Evolutionary conservation across 2,329 filamentous ascomycete genomes (phyloP).

Genomic region (Talaromyces verruculosus): DNA sequence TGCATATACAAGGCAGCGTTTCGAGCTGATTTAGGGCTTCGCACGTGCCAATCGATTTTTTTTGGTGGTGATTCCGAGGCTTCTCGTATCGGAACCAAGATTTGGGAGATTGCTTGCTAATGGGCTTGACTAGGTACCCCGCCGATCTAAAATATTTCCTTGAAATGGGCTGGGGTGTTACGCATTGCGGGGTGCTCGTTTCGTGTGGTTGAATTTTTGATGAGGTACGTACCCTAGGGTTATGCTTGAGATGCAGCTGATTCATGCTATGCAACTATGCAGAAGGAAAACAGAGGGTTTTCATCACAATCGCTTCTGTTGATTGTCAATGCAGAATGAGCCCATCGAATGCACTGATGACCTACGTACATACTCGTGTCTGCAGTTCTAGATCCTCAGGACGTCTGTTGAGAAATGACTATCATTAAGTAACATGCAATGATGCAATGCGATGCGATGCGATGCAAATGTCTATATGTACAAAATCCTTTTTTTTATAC

Average conservation of each 20-base stretch:
- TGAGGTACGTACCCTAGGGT: background rate
- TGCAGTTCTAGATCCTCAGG: too few species aligned
- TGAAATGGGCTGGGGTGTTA: background rate
- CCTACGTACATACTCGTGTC: too few species aligned
- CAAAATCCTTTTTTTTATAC: background rate
- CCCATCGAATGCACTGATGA: too few species aligned
- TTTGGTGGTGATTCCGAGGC: background rate
- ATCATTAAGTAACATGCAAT: background rate
- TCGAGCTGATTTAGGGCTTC: background rate
- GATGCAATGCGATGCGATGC: background rate
- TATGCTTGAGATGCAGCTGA: background rate
- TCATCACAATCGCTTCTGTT: too few species aligned
- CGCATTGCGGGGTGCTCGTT: background rate
- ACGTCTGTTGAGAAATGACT: background rate
- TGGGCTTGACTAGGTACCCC: background rate
- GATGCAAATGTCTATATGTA: conserved; percentile 3
- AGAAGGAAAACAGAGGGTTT: too few species aligned
- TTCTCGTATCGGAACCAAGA: background rate
- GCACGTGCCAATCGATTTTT: background rate
- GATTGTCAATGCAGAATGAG: too few species aligned
- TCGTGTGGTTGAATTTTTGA: background rate
- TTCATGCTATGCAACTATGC: background rate
- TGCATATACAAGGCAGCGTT: background rate
- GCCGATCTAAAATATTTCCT: background rate
- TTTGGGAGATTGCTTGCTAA: background rate